These are phyloP conservation scores for Mallotus nudiflorus DNA, from an alignment of 345 rosid species.

Conservation along the genomic window DNA sequence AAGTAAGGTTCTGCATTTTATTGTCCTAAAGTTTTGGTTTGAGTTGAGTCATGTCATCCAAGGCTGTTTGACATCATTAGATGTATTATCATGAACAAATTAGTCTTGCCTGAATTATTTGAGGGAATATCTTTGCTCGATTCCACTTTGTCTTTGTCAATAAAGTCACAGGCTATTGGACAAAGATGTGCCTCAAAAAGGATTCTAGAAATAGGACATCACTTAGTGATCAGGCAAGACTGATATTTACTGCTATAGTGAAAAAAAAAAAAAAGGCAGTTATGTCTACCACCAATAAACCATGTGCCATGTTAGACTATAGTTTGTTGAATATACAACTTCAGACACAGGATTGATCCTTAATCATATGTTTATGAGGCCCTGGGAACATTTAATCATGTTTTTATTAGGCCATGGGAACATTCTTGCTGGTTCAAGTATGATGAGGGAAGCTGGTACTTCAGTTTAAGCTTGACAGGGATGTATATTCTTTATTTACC, in stretches of 20 bases:
- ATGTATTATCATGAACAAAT: constrained; percentile 18
- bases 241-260: constrained; percentile 20
- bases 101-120: constrained; percentile 30
- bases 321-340: neutral
- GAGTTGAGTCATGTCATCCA: constrained; percentile 21
- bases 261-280: constrained; percentile 20
- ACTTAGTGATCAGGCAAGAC: constrained; percentile 25
- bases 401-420: no score
- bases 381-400: no score
- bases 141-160: constrained; percentile 37
- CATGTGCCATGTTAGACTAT: no score
- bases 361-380: no score
- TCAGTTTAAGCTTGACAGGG: neutral
- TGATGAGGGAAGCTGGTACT: no score
- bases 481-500: neutral
- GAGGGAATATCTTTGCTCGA: constrained; percentile 44
- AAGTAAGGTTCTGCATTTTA: no score
- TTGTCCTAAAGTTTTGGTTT: neutral
- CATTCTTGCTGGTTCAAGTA: no score
- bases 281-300: constrained; percentile 25
- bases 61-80: constrained; percentile 1
- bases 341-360: neutral
- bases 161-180: constrained; percentile 35
- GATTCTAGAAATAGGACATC: constrained; percentile 34
- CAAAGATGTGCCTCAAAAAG: constrained; percentile 26